These are phyloP conservation scores for Arabidopsis thaliana DNA, from an alignment of 345 rosid genomes.

Conservation along the genomic window TAIR10.1 NC_003071.7:8704501-8705000, in stretches of 20 bases:
- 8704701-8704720: conserved; percentile 61
- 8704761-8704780: conserved; percentile 51
- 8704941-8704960: conserved; percentile 73
- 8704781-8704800: conserved; percentile 51
- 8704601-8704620: conserved; percentile 54
- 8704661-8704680: neutral
- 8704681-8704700: conserved; percentile 60
- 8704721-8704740: conserved; percentile 73
- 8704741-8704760: conserved; percentile 52
- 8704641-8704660: neutral
- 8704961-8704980: conserved; percentile 64
- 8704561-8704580: conserved; percentile 61
- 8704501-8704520: conserved; percentile 3
- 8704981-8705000: conserved; percentile 78
- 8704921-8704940: conserved; percentile 50
- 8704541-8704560: conserved; percentile 56
- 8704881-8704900: conserved; percentile 58
- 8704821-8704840: conserved; percentile 62
- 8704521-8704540: conserved; percentile 28
- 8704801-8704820: conserved; percentile 62
- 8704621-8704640: conserved; percentile 4
- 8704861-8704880: conserved; percentile 62
- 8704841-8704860: conserved; percentile 56
- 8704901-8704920: conserved; percentile 74
- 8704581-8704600: conserved; percentile 56